phyloP scores from a whole-genome alignment of 2,329 filamentous ascomycete species.

The Epichloe sibirici region DNA sequence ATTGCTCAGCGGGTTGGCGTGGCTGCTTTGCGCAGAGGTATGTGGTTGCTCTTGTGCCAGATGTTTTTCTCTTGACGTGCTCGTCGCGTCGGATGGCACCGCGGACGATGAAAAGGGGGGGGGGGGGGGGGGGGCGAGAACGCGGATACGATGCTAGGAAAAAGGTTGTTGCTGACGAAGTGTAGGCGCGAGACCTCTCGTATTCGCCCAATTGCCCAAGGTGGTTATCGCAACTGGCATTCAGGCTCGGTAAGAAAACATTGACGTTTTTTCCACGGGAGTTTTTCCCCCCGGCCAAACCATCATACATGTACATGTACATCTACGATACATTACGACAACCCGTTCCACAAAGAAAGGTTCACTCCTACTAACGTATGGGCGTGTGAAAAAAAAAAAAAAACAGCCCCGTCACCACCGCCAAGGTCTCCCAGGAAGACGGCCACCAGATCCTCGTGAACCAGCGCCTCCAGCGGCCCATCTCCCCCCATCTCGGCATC shows the following conservation, averaged over 20 bases:
- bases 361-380: not conserved
- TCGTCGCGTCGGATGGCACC: not conserved
- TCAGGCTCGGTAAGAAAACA: slow-evolving; percentile 32
- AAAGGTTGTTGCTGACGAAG: not conserved
- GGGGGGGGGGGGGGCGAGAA: too few species aligned
- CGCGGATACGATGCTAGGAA: not conserved
- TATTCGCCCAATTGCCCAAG: slow-evolving; percentile 30
- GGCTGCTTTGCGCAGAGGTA: slow-evolving; percentile 47
- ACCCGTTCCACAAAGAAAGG: too few species aligned
- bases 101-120: not conserved
- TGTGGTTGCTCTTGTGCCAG: slow-evolving; percentile 8
- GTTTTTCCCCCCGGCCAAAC: not conserved
- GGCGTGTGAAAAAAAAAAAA: not conserved
- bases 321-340: too few species aligned
- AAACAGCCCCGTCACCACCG: slow-evolving; percentile 40
- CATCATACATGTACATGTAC: not conserved
- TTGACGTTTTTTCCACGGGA: too few species aligned
- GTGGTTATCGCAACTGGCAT: slow-evolving; percentile 29
- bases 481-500: slow-evolving; percentile 70
- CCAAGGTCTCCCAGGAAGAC: slow-evolving; percentile 42
- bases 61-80: not conserved
- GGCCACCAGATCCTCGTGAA: slow-evolving; percentile 57
- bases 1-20: slow-evolving; percentile 45
- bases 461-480: slow-evolving; percentile 71
- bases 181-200: slow-evolving; percentile 29